Base-by-base conservation (phyloP, 2,329 filamentous ascomycete species). In the Cadophora luteo-olivacea region DNA sequence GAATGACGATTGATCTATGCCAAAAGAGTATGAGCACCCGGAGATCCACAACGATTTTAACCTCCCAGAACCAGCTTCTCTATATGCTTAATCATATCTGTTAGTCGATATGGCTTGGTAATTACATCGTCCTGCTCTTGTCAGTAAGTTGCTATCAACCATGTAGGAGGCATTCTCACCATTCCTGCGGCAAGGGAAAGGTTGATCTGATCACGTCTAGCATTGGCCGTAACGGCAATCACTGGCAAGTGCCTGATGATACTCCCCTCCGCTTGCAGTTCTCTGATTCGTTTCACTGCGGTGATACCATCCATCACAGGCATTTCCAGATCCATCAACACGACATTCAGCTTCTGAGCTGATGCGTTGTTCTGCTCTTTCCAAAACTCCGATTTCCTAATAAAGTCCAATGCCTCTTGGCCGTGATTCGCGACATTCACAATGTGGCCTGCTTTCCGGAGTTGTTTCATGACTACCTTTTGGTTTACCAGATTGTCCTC, bases 311-410 rank as follows among this genome's bases (percentile, higher is more conserved):
- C 90, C 91, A 93, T 93, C 55, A 93, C 85, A 1, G 92, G 92
- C 91, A 94, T 94, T 75, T 93, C 91, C 58, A 93, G 83, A 75
- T 94, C 92, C 91, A 94, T 93, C 5, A 94, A 79, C 8, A 94
- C 89, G 57, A 93, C 84, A 16, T 87, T 87, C 25, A 92, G 84
- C 61, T 87, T 83, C 16, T 83, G 78, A 1, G 48, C 33, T 5
- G 16, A n/a, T 11, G 4, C 25, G 4, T 38, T 38, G 38, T 29
- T 9, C n/a, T 41, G n/a, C 6, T 45, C 33, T 41, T 29, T 6
- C 87, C 87, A 89, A 74, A 86, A 89, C 9, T 83, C 81, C 6
- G 87, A 88, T 55, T 79, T 81, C 67, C 84, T 80, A 29, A 91
- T 76, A 51, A 84, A 84, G 55, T 88, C 85, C 2, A 90, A 79